Percentiles rank a stretch among this genome's conserved stretches.
Evolutionary conservation across 257 asterid genomes (phyloP).

Genomic region (Solanum chiquidenum): DNA sequence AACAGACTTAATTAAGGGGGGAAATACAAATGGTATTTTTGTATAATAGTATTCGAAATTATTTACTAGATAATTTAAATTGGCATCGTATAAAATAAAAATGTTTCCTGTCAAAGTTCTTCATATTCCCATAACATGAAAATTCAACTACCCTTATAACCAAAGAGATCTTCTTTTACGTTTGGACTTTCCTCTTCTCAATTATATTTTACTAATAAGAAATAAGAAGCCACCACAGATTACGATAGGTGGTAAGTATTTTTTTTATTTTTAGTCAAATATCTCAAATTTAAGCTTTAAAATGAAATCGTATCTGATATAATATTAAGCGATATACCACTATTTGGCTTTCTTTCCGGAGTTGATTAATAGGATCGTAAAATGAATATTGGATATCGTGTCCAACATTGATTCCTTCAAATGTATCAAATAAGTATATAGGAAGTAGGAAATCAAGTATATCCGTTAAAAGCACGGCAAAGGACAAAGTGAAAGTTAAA

Average conservation of each 20-base stretch:
- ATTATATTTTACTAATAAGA: neutral
- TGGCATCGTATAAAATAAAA: too few relatives aligned
- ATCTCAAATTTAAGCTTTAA: neutral
- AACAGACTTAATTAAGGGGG: neutral
- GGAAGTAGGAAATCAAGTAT: neutral
- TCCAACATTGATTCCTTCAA: neutral
- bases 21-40: too few relatives aligned
- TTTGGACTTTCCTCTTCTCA: neutral
- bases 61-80: neutral
- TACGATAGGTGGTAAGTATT: neutral
- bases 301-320: neutral
- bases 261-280: neutral
- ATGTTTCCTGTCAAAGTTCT: neutral
- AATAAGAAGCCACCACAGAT: fast-evolving
- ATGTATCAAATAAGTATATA: neutral
- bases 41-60: neutral
- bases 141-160: neutral
- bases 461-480: neutral
- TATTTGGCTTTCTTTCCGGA: too few relatives aligned
- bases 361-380: neutral
- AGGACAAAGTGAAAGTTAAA: neutral
- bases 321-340: neutral
- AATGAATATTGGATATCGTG: neutral
- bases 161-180: neutral
- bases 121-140: neutral